phyloP scores from a whole-genome alignment of 2,329 filamentous ascomycete species.

The Rutstroemia sydowiana region DNA sequence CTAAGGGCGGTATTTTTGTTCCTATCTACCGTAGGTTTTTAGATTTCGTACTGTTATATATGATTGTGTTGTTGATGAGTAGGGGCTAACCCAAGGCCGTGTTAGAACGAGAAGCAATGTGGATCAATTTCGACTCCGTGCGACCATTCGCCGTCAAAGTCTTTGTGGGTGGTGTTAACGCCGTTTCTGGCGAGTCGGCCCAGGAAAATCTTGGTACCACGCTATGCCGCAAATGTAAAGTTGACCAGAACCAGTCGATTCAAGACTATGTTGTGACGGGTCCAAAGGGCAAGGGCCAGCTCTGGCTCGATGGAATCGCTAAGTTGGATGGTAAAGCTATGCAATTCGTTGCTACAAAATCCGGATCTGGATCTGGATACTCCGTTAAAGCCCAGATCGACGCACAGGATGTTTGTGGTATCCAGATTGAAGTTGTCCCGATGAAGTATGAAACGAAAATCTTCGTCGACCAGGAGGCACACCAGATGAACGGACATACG shows the following conservation, averaged over 20 bases:
- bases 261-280: constrained; percentile 35
- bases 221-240: constrained; percentile 13
- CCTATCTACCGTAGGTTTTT: constrained; percentile 35
- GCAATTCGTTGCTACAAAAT: constrained; percentile 12
- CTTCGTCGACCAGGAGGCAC: too few relatives aligned
- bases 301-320: constrained; percentile 14
- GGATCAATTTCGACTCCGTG: constrained; percentile 31
- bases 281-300: neutral
- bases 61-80: neutral
- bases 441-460: neutral
- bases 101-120: constrained; percentile 36
- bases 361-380: constrained; percentile 3
- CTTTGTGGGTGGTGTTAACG: constrained; percentile 36
- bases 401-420: neutral
- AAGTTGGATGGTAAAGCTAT: constrained; percentile 11
- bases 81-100: neutral
- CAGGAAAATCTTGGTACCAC: neutral
- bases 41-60: neutral
- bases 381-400: constrained; percentile 11
- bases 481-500: too few relatives aligned
- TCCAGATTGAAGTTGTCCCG: constrained; percentile 7
- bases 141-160: constrained; percentile 33
- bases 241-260: constrained; percentile 11
- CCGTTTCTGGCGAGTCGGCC: constrained; percentile 30
- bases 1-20: constrained; percentile 39